Base-by-base conservation (phyloP, 2,329 filamentous ascomycete species). In the Botrytis byssoidea region DNA sequence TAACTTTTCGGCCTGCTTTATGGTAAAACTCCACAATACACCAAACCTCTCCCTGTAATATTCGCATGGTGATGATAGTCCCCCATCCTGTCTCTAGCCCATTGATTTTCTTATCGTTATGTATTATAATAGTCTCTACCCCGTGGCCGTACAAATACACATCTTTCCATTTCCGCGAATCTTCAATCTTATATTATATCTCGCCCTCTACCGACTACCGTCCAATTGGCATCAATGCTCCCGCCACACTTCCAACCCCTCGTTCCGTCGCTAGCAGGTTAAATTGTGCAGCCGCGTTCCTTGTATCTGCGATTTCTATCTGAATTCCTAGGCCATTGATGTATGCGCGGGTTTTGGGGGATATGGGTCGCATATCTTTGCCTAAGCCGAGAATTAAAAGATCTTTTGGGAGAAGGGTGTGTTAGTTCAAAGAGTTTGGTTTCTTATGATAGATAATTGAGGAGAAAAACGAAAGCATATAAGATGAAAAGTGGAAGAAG, bases 221-320 rank as follows among this genome's bases (percentile, higher is more conserved):
- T 3, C 94, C 94, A 71, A 96, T 87, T 0, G 95, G 95, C 82
- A 98, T 89, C 83, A 99, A 82, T 16, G 94, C 95, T 3, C 94
- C 95, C 42, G 94, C 95, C 75, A 98, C 90, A 79, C 95, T 92
- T 32, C 90, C 87, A 9, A 96, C 90, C 1, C 96, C 95, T 70
- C 96, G 86, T 84, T 99, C 96, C 29, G 94, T 98, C n/a, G 94
- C 95, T 72, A 99, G 84, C 79, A 99, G 82, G 81, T 99, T 99
- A 83, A 96, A 99, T 82, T 98, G 94, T 48, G 95, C 92, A 1
- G 95, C 93, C 14, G 96, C 96, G 83, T 98, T 98, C 76, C 94
- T 87, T 46, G 96, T 98, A 83, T 98, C 96, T 80, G 95, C 88
- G 5, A 98, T 87, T 80, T 99, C 96, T 8, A 98, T 86, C 73